A percentile compares a stretch with the other conserved stretches of the same genome.
These are phyloP conservation scores for Lithohypha guttulata DNA, from an alignment of 2,329 filamentous ascomycete species.

Conservation along the genomic window DNA sequence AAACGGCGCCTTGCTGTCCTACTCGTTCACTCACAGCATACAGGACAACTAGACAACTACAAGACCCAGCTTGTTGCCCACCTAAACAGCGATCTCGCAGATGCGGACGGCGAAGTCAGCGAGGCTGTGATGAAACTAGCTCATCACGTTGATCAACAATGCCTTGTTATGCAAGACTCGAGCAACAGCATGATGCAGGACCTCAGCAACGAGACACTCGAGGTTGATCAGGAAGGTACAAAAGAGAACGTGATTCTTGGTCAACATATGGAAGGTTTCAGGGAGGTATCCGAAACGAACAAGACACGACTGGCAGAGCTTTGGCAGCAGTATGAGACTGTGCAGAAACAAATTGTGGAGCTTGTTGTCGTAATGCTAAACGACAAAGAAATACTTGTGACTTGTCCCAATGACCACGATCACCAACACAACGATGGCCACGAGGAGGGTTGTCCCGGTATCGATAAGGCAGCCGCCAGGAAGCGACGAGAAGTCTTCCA, in stretches of 20 bases:
- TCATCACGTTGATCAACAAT: conserved; percentile 1
- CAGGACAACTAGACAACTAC: background rate
- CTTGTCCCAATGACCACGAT: no score
- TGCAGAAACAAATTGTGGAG: background rate
- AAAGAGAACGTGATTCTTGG: background rate
- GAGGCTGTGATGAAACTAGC: conserved; percentile 1
- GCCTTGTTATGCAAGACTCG: background rate
- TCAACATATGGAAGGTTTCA: conserved; percentile 2
- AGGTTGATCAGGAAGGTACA: background rate
- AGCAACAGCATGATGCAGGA: background rate
- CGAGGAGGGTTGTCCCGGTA: no score
- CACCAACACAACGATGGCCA: no score
- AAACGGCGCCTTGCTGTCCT: no score
- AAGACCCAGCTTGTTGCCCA: background rate
- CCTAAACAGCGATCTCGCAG: background rate
- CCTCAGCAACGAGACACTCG: background rate
- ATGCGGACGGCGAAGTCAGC: background rate
- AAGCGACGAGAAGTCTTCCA: no score
- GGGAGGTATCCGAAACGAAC: background rate
- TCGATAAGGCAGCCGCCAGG: no score
- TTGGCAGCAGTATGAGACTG: background rate
- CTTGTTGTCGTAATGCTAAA: background rate
- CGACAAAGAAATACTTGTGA: background rate
- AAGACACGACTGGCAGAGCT: background rate
- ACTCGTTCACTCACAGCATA: no score